Evolutionary conservation across 352 stramenopile species (phyloP), one percentile per base, ranked within the genome.

Genomic region (Phytophthora pseudosyringae): DNA sequence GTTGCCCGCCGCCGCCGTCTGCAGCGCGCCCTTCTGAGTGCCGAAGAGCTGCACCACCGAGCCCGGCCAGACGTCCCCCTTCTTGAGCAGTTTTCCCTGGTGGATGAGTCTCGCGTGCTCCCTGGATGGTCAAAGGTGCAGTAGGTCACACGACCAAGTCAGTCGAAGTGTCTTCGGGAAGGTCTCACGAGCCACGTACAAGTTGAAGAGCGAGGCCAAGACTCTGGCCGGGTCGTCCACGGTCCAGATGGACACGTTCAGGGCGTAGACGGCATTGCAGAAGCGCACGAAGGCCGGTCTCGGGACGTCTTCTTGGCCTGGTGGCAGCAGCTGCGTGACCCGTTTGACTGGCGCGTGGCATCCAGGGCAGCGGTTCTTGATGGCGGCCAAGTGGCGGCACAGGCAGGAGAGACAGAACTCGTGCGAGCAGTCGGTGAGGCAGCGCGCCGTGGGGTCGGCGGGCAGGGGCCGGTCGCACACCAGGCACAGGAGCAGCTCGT

Each of bases 41-140:
- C 87, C 87, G 58, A 95, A 90, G 50, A 95, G 80, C 79, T 95
- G 87, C 38, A 95, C 85, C 18, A 91, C 77, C 0, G 81, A 80
- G 28, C 87, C 84, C 12, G 87, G 87, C 87, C 87, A 95, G 13
- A 93, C 78, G 31, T 95, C 87, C 0, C 83, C 85, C 45, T 85
- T 92, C 73, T 93, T 91, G 33, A 95, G 71, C 35, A 95, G 44
- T 73, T 93, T 93, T 12, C 87, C 87, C 29, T 84, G 78, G 57
- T 95, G 78, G 33, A 95, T 90, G 15, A 95, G 62, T 29, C 83
- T 75, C 38, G 87, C 84, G 21, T 92, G 81, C 29, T 93, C 74
- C 25, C 86, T 94, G 28, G 1, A 54, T 36, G 12, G 21, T 21
- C 21, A 21, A 58, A 40, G 13, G 13, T 50, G 21, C 33, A 38